Evolutionary conservation across 2,329 filamentous ascomycete species (phyloP).

Genomic region (Thermoascus crustaceus): DNA sequence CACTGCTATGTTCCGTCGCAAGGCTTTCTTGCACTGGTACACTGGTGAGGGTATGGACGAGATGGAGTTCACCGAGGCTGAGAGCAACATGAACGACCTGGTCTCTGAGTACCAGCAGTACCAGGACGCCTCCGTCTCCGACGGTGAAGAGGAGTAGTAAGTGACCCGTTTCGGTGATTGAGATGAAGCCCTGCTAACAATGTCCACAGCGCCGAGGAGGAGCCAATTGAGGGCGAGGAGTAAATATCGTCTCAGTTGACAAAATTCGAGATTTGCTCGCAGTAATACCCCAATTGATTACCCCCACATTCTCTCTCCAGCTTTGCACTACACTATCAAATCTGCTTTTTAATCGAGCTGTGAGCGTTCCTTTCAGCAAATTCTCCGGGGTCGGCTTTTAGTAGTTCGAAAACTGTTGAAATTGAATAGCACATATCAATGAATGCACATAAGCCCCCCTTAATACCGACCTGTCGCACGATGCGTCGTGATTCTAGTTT

Average conservation of each 20-base stretch:
- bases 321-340: no score
- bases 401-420: constrained; percentile 1
- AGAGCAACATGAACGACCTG: constrained; percentile 99
- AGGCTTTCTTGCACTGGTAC: constrained; percentile 99
- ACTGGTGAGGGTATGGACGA: constrained; percentile 99
- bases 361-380: constrained; percentile 29
- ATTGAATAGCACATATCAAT: constrained; percentile 6
- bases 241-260: constrained; percentile 36
- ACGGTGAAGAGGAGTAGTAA: constrained; percentile 89
- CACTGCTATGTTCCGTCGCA: constrained; percentile 99
- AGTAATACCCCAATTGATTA: constrained; percentile 29
- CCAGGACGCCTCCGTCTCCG: constrained; percentile 95
- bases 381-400: constrained; percentile 11
- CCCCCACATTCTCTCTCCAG: constrained; percentile 26
- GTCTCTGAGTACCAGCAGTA: constrained; percentile 99
- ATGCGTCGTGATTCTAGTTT: no score
- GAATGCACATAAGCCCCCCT: not conserved
- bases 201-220: constrained; percentile 59
- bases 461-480: no score
- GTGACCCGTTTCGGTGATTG: constrained; percentile 10
- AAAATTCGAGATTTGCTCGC: constrained; percentile 24
- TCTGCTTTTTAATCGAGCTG: constrained; percentile 22
- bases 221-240: constrained; percentile 63
- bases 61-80: constrained; percentile 99
- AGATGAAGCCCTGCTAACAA: constrained; percentile 12